A percentile compares a stretch with the other conserved stretches of the same genome.
These are phyloP conservation scores for Amaranthus tricolor DNA, from an alignment of 179 eudicot species.

Conservation along the genomic window DNA sequence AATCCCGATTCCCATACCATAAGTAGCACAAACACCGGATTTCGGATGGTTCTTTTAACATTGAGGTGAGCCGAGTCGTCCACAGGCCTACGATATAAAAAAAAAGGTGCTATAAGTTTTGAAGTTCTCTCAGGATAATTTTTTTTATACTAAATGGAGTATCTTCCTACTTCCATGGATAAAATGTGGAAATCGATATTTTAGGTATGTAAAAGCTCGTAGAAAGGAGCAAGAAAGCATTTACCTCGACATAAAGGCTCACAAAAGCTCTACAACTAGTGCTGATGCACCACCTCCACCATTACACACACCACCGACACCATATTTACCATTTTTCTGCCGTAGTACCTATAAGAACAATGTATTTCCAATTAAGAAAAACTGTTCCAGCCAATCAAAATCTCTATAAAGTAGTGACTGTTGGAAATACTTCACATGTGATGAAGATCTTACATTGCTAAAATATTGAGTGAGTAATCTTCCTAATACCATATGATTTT, in stretches of 20 bases:
- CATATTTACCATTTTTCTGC: conserved; percentile 78
- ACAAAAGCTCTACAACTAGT: conserved; percentile 77
- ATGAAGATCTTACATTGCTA: too few species aligned
- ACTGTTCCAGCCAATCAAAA: background rate
- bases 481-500: too few species aligned
- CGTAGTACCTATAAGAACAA: conserved; percentile 57
- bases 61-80: background rate
- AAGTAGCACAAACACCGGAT: conserved; percentile 5
- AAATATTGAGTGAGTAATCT: too few species aligned
- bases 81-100: conserved; percentile 7
- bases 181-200: too few species aligned
- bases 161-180: background rate
- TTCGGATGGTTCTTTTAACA: conserved; percentile 1
- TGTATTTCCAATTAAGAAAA: conserved; percentile 1
- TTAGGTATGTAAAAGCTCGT: too few species aligned
- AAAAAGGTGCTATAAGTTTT: background rate
- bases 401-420: background rate
- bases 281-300: conserved; percentile 99
- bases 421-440: too few species aligned
- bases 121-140: background rate
- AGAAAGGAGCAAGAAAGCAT: background rate
- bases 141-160: background rate
- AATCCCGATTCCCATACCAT: background rate
- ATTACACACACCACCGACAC: conserved; percentile 94
- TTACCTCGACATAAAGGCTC: conserved; percentile 28